These are phyloP conservation scores for Fusarium nanum DNA, from an alignment of 2,329 filamentous ascomycete species.

Conservation along the genomic window DNA sequence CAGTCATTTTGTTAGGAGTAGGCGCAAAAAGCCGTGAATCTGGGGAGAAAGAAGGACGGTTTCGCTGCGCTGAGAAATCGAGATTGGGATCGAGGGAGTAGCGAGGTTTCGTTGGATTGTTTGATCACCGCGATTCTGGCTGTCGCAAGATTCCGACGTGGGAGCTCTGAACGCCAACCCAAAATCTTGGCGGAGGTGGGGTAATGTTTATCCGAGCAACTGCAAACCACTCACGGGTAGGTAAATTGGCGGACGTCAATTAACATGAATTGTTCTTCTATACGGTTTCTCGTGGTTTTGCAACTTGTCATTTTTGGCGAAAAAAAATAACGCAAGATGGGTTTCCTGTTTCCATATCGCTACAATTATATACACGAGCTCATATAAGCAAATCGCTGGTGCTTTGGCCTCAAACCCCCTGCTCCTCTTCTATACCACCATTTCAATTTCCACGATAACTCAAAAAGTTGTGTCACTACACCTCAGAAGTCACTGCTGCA, in stretches of 20 bases:
- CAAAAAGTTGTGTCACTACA: neutral
- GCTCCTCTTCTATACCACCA: neutral
- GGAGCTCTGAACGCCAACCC: slow-evolving; percentile 40
- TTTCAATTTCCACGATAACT: neutral
- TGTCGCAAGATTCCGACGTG: slow-evolving; percentile 43
- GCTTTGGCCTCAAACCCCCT: neutral
- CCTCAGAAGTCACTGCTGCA: neutral
- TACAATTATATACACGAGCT: neutral
- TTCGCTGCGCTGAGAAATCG: slow-evolving; percentile 5
- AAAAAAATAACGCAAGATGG: neutral
- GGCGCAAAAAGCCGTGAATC: slow-evolving; percentile 12
- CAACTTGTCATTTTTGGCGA: neutral
- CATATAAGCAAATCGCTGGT: neutral
- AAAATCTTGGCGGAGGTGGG: slow-evolving; percentile 41
- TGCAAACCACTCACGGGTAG: neutral
- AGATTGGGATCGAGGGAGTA: slow-evolving; percentile 3
- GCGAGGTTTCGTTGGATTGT: slow-evolving; percentile 14
- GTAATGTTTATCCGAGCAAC: slow-evolving; percentile 31
- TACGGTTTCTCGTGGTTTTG: neutral
- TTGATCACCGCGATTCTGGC: slow-evolving; percentile 39
- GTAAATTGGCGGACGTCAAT: neutral
- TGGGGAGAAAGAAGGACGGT: neutral
- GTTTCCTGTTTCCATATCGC: neutral
- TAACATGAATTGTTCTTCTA: neutral
- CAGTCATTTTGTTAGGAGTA: slow-evolving; percentile 59